phyloP scores from a whole-genome alignment of 768 basidiomycete genomes.

The Clavaria fumosa region DNA sequence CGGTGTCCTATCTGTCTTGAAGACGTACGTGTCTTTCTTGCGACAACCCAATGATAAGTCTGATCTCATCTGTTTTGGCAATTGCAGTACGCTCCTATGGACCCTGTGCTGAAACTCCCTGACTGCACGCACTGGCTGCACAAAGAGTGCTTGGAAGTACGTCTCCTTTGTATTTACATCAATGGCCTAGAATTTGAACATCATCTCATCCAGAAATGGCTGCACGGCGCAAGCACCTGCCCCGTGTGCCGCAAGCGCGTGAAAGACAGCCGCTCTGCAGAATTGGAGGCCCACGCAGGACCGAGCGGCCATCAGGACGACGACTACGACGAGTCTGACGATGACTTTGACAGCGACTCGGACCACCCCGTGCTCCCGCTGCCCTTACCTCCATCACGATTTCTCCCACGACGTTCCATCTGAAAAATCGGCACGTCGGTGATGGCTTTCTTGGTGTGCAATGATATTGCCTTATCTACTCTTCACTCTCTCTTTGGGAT shows the following conservation, averaged over 20 bases:
- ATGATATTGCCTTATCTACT: no score
- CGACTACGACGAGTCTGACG: background rate
- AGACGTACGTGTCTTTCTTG: slow-evolving; percentile 36
- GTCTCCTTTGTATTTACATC: slow-evolving; percentile 10
- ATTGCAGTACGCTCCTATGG: slow-evolving; percentile 48
- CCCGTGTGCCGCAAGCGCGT: slow-evolving; percentile 67
- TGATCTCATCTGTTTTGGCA: slow-evolving; percentile 6
- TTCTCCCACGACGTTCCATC: no score
- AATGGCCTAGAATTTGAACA: slow-evolving; percentile 4
- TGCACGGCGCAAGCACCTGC: slow-evolving; percentile 59
- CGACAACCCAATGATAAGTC: slow-evolving; percentile 7
- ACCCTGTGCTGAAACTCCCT: slow-evolving; percentile 46
- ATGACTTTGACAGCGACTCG: background rate
- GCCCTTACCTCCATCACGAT: no score
- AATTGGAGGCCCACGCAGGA: no score
- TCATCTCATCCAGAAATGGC: slow-evolving; percentile 49
- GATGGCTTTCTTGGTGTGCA: no score
- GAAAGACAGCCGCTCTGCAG: slow-evolving; percentile 10
- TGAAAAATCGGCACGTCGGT: no score
- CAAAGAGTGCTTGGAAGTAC: slow-evolving; percentile 58
- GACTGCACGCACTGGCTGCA: slow-evolving; percentile 76
- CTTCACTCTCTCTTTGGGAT: no score
- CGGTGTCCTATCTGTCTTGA: slow-evolving; percentile 78
- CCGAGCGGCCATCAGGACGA: slow-evolving; percentile 2
- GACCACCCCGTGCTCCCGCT: background rate